Evolutionary conservation across 192 early-diverging fungal genomes (phyloP), one percentile per base, ranked within the genome.

Genomic region (Coemansia sp.): DNA sequence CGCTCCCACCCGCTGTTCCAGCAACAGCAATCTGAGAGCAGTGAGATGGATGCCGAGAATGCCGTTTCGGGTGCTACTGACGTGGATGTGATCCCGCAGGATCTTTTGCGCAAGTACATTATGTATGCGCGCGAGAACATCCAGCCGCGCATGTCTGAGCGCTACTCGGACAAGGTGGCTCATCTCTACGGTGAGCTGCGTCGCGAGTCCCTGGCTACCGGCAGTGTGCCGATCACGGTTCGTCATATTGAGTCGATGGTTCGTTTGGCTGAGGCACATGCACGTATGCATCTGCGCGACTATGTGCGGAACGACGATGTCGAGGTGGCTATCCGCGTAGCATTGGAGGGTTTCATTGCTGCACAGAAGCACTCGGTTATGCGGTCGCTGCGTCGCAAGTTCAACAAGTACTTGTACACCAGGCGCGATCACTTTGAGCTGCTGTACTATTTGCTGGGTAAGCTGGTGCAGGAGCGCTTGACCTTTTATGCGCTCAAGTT

Each of bases 361-460:
- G 89, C 93, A 25, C 95, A 98, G 55, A 98, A 98, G 77, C 85
- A 85, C 55, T 89, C 89, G 19, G 90, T 98, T 35, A 90, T 90
- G 85, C 80, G 80, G 35, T 67, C 75, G 17, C 70, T 98, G 74
- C 85, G 87, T 59, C 79, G 79, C 67, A 82, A 85, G 68, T 97
- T 97, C 67, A 78, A 78, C 80, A 87, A 87, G 67, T 97, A 95
- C 72, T 62, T 97, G 53, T 80, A 82, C 24, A 65, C 78, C 19
- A 73, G 85, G 6, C 80, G 82, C 36, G 92, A 97, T 69, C 81
- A 83, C 62, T 83, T 87, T 50, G 91, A 94, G 70, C 71, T 93
- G 27, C 69, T 94, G 40, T 80, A 85, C 35, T 85, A 87, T 60
- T 50, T 86, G 26, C 77, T 97, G 26, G 83, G 84, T 7, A 80